These are phyloP conservation scores for Flaveria brownii DNA, from an alignment of 129 eudicot species.

Conservation along the genomic window DNA sequence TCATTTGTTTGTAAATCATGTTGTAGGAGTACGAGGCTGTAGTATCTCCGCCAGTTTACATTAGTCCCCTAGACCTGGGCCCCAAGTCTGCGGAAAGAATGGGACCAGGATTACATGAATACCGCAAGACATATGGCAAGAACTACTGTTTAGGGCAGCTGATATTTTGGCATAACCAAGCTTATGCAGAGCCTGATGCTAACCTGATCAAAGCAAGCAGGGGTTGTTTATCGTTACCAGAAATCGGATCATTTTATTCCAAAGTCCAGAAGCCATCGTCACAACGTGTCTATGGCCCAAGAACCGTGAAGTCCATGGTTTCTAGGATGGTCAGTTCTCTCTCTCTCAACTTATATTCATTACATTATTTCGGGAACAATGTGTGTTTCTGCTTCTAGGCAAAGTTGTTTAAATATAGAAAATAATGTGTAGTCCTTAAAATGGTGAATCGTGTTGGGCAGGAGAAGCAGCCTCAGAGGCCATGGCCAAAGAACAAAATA, in stretches of 20 bases:
- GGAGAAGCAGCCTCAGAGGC: conserved; percentile 88
- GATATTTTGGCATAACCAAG: conserved; percentile 88
- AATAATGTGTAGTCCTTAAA: not conserved
- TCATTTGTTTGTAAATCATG: conserved; percentile 13
- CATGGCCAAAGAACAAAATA: conserved; percentile 91
- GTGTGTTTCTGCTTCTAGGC: no score
- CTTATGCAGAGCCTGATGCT: conserved; percentile 82
- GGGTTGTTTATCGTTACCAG: conserved; percentile 93
- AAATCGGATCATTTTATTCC: conserved; percentile 82
- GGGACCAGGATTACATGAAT: conserved; percentile 78
- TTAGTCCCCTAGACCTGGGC: conserved; percentile 90
- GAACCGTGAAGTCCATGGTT: conserved; percentile 80
- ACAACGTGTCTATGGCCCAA: conserved; percentile 85
- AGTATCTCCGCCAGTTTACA: conserved; percentile 83
- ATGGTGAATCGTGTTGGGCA: conserved; percentile 31
- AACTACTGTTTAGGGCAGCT: conserved; percentile 94
- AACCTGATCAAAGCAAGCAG: conserved; percentile 65
- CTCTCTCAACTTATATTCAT: not conserved
- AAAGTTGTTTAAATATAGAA: not conserved
- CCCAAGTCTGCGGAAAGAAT: conserved; percentile 80
- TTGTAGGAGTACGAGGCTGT: conserved; percentile 80
- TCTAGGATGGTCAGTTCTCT: conserved; percentile 74
- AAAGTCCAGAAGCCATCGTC: conserved; percentile 77
- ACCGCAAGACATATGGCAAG: conserved; percentile 77
- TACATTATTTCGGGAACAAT: not conserved